Base-by-base conservation (phyloP, 2,329 filamentous ascomycete species). In the Ophiosphaerella narmari region DNA sequence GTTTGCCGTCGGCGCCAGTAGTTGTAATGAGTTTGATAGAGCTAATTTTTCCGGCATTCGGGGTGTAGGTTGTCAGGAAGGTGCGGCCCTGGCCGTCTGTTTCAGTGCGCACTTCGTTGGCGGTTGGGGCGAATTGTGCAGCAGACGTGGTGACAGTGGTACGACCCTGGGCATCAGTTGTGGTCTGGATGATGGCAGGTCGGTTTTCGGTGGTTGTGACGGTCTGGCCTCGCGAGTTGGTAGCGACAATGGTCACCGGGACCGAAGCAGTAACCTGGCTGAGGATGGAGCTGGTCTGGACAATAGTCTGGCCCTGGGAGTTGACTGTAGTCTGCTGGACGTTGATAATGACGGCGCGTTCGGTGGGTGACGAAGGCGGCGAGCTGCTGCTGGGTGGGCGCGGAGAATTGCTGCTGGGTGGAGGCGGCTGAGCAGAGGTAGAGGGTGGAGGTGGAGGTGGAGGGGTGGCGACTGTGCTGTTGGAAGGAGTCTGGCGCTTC, bases 1-100 rank as follows among this genome's bases (percentile, higher is more conserved):
- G 69, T 31, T 66, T 42, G 7, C 72, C 72, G 36, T 69, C 54
- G 0, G 57, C 41, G 12, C 66, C 65, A 7, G 67, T 73, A 11
- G 70, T 71, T 1, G 70, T 73, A 33, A 68, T 49, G 3, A 79
- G 56, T 26, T 74, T 67, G 24, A 80, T 53, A 39, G 67, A 66
- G 55, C 66, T 74, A 16, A 80, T 72, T 7, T 54, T 61, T 16
- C 72, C 76, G 39, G 71, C 76, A 39, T 60, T 67, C 4, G 78
- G 78, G 1, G 77, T 78, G 58, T 75, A 78, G 1, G 78, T 80
- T 2, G 78, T 77, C 43, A 77, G 55, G 47, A 79, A 72, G 3
- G 75, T 75, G 33, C 61, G 54, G 21, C 78, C 78, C 7, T 52
- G 21, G 2, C 56, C 62, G 52, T 80, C 67, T 9, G 76, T 80